Base-by-base conservation (phyloP, 139 green algal species). In the Chlorella sp. region DNA sequence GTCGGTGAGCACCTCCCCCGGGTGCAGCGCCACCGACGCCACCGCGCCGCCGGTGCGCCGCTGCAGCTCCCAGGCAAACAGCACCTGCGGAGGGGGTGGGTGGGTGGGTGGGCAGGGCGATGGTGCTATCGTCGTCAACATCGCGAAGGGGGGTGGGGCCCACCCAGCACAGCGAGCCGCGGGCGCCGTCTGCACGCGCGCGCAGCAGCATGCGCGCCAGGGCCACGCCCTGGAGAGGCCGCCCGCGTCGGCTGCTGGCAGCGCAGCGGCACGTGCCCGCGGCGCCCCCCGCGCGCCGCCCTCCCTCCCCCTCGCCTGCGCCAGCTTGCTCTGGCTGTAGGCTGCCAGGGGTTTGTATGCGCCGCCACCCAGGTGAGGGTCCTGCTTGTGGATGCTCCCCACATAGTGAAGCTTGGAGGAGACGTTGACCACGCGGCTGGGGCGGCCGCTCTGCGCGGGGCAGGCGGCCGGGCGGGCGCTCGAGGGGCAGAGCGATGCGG, bases 311-410 rank as follows among this genome's bases (percentile, higher is more conserved):
- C 53, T 15, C 65, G 94, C 77, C 87, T 95, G 91, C 1, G 86
- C 85, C 15, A 96, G 83, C 84, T 97, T 97, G 87, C 87, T 94
- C 71, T 88, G 81, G 23, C 74, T 76, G 64, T 97, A 97, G 5
- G 88, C 89, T 3, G 43, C 36, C 46, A 91, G 59, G 12, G 85
- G 79, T 35, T 15, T 82, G 77, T 88, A 94, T 21, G 36, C 65
- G 1, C 71, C 58, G 51, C 2, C 33, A 19, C 29, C n/a, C n/a
- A 80, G 50, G 55, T 82, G 74, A 21, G 72, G 59, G 77, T 85
- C 73, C n/a, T 67, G 25, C 31, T 11, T 40, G 23, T 67, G 51
- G 41, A 85, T 19, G 55, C 56, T 48, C 33, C 79, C 82, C 62
- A 89, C 73, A 25, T 76, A 78, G 53, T 90, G 76, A 50, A 90